Evolutionary conservation across 495 filamentous ascomycete species (phyloP), one percentile per base, ranked within the genome.

Genomic region (Xylaria intraflava): DNA sequence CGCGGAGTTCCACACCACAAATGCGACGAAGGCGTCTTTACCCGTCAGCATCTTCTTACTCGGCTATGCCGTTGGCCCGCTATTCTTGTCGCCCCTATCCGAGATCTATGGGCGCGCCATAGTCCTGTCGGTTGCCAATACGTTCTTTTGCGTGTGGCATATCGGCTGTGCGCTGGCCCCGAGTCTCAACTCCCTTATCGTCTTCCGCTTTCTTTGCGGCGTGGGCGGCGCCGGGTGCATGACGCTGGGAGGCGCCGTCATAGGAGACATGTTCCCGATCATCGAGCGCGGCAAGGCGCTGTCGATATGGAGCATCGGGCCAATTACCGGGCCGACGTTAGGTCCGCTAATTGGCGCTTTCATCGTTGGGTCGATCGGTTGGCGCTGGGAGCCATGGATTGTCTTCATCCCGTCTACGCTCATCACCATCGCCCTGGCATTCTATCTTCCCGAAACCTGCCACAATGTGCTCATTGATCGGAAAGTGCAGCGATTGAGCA

Each of bases 91-190:
- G 0, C 88, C 88, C 0, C 67, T 91, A 6, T 84, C 78, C 10
- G 87, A 93, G 64, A 82, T 90, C 14, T 89, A 87, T 54, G 88
- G 88, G 0, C 76, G 88, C 2, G 69, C 78, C 0, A 71, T 75
- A 6, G 76, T 90, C 10, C 69, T 89, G 20, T 80, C 81, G 23
- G 63, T 72, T 2, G 68, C 82, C 7, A 89, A 89, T 51, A 45
- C 79, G 6, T 83, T 88, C 53, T 94, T 87, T 57, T 73, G 84
- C 64, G 69, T 78, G 8, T 87, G 82, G 77, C 81, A 84, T 51
- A 83, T 88, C 26, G 85, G 84, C 1, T 86, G 84, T 58, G 86
- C 85, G 3, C 66, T 88, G 9, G 73, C 84, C 0, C 81, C 81
- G 0, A 82, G 77, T 38, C 72, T 88, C 24, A 56, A 56, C 5